phyloP scores from a whole-genome alignment of 169 alveolate species.

The Plasmodium knowlesi region DNA sequence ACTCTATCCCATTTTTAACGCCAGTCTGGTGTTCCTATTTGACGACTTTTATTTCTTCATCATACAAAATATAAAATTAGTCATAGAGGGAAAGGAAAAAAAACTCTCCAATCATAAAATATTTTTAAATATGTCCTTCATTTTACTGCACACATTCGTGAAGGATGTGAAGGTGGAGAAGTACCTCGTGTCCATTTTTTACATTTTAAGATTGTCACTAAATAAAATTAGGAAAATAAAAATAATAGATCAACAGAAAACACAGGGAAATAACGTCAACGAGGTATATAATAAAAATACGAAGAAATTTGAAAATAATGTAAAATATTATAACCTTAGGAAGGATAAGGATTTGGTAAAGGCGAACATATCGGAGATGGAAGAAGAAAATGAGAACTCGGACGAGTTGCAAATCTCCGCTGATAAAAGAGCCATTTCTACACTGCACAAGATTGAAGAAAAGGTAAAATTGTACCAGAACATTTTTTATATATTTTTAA shows the following conservation, averaged over 20 bases:
- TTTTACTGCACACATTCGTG: slow-evolving; percentile 31
- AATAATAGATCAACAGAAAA: slow-evolving; percentile 7
- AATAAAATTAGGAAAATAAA: slow-evolving; percentile 36
- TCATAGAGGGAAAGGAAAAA: slow-evolving; percentile 58
- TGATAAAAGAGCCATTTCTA: background rate
- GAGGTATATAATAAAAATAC: slow-evolving; percentile 28
- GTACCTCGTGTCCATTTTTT: slow-evolving; percentile 69
- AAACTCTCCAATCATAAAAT: slow-evolving; percentile 18
- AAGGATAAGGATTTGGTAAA: slow-evolving; percentile 31
- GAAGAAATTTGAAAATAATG: slow-evolving; percentile 22
- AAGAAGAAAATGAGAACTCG: background rate
- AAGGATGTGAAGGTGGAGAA: slow-evolving; percentile 73
- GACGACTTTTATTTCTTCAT: slow-evolving; percentile 71
- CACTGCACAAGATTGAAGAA: slow-evolving; percentile 11
- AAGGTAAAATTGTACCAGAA: slow-evolving; percentile 53
- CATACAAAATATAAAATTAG: slow-evolving; percentile 70
- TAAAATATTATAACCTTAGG: slow-evolving; percentile 50
- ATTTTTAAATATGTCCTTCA: slow-evolving; percentile 53
- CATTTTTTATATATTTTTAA: slow-evolving; percentile 55
- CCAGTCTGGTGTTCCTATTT: slow-evolving; percentile 66
- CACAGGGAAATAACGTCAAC: background rate
- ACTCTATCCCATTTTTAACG: slow-evolving; percentile 73
- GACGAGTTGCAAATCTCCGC: background rate
- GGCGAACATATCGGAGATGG: background rate
- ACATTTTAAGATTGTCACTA: slow-evolving; percentile 43